Evolutionary conservation across 768 basidiomycete genomes (phyloP), one percentile per base, ranked within the genome.

Genomic region (Boletus vinaceobasis): DNA sequence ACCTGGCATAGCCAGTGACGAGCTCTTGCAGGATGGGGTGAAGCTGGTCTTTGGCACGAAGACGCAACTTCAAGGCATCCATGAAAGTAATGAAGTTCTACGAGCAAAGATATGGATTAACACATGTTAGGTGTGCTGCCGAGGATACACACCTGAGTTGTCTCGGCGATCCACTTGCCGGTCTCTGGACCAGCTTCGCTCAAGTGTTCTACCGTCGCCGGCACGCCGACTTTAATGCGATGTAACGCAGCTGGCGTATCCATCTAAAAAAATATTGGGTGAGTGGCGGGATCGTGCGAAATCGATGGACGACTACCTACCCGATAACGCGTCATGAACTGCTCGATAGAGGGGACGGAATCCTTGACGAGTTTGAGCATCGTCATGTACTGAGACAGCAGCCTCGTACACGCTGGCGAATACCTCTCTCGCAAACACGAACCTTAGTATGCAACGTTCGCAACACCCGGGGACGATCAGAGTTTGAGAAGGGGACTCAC

Each of bases 31-130:
- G 69, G 56, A 97, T 84, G 0, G 95, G 94, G 69, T 98, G 95
- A 3, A 99, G 78, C 64, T 97, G 93, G 65, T 98, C 97, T 69
- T 98, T 99, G 4, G 97, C 96, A n/a, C 93, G 83, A 62, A 98
- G 75, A 10, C 88, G 85, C 47, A 98, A 78, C 66, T 94, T 95
- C 27, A 98, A 78, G 1, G 94, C 96, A 62, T 99, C 97, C 92
- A 98, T 97, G 60, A 98, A 95, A 0, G 96, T 98, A 60, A 99
- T 98, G 59, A 98, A 99, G 69, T 86, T 89, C 93, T 98, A 63
- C 1, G 53, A n/a, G 43, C 38, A 4, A 35, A 23, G 15, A 0
- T 1, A 7, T 33, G 10, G 14, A 23, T 37, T 9, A 17, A 17
- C 11, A 14, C 2, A 21, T n/a, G 26, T 35, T 0, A 7, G 26